Base-by-base conservation (phyloP, 164 flowering plant species). In the Echeveria elegans region DNA sequence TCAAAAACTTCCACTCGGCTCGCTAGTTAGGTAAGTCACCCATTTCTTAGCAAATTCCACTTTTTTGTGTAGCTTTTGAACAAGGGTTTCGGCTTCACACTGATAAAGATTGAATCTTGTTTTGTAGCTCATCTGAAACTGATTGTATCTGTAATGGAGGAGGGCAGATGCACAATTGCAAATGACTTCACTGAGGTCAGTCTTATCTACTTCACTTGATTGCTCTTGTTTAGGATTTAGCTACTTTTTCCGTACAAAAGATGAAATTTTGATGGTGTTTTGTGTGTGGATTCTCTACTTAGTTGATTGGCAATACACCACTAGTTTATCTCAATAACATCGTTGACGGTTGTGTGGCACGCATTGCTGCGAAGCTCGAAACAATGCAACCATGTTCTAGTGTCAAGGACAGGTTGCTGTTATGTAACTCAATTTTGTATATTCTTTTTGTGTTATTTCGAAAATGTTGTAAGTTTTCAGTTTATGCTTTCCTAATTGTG, bases 301-400 rank as follows among this genome's bases (percentile, higher is more conserved):
- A 64, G 67, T 64, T 37, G 67, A 64, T 64, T 21, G 67, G 67
- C 6, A 37, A 64, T 64, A 64, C 67, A 16, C 67, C 67, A 40
- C 1, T 64, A 52, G 67, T 64, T 26, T 64, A 64, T 52, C 48
- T 64, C 48, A 64, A 64, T 16, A 64, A 64, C 26, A 32, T 41
- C 30, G 67, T 64, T 34, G 53, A 41, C 14, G 67, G 67, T 16
- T 64, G 67, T 40, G 52, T 40, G 18, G 52, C 52, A 23, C 52
- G 32, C 29, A 64, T 64, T 10, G 67, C 67, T 40, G 67, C 67
- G 18, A 64, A 64, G 3, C 31, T 64, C 31, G 67, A 64, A 28
- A 21, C 6, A 5, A 64, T 64, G 67, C 31, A 64, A 32, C 67
- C 67, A 5, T 64, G 67, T 16, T 40, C 47, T n/a, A 64, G 67